phyloP scores from a whole-genome alignment of 2,329 filamentous ascomycete genomes.

The Diaporthe sp. region DNA sequence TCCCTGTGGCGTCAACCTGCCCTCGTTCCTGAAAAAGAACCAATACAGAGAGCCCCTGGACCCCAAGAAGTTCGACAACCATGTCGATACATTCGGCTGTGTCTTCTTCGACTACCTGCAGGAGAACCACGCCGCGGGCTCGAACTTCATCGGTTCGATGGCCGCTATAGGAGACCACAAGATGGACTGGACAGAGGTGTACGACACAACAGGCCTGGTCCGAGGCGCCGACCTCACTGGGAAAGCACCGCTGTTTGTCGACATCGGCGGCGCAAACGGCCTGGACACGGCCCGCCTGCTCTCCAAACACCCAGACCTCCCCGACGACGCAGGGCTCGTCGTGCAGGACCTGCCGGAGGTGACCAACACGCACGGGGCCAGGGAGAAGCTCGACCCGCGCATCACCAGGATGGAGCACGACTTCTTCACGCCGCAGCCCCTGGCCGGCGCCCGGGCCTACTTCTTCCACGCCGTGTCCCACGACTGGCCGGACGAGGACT shows the following conservation, averaged over 20 bases:
- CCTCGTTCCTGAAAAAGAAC: constrained; percentile 51
- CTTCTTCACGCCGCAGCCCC: constrained; percentile 56
- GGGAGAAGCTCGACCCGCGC: constrained; percentile 47
- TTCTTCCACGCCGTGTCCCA: constrained; percentile 49
- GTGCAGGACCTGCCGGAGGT: constrained; percentile 54
- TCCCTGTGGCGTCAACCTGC: constrained; percentile 42
- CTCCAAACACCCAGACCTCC: constrained; percentile 45
- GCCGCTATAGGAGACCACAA: constrained; percentile 51
- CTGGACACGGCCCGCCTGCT: constrained; percentile 54
- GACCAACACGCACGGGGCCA: constrained; percentile 44
- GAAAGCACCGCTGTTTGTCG: constrained; percentile 47
- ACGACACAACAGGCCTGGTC: constrained; percentile 45
- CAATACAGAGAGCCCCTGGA: constrained; percentile 51
- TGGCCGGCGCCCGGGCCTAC: constrained; percentile 54
- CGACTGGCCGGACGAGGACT: constrained; percentile 48
- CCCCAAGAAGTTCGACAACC: constrained; percentile 44
- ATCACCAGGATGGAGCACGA: constrained; percentile 48
- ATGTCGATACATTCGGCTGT: constrained; percentile 45
- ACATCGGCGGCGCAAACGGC: constrained; percentile 55
- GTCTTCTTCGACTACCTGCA: constrained; percentile 53
- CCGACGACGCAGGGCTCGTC: constrained; percentile 47
- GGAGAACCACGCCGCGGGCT: constrained; percentile 48
- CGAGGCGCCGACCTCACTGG: constrained; percentile 29
- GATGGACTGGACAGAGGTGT: constrained; percentile 53
- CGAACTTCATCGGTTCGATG: constrained; percentile 54